Conservation (phyloP, 2,329 filamentous ascomycete genomes). For the Xylaria sp. region DNA sequence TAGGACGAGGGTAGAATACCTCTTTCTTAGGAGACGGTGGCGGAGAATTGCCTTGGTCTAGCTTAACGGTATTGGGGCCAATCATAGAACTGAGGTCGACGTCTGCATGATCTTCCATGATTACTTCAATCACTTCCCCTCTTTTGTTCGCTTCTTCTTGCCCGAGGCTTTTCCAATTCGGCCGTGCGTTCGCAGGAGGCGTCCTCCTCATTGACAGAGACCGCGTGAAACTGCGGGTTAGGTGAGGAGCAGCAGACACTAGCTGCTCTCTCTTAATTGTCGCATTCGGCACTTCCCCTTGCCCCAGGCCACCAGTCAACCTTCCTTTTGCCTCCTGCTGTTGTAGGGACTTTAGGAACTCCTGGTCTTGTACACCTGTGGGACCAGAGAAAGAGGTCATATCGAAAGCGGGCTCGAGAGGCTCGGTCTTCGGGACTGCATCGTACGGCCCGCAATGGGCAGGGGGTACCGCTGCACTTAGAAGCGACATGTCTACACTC, state of each 20-base stretch:
- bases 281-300: conserved; percentile 61
- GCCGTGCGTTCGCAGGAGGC: conserved; percentile 43
- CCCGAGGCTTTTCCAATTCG: conserved; percentile 61
- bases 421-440: conserved; percentile 41
- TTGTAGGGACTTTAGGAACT: conserved; percentile 59
- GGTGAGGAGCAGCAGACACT: conserved; percentile 51
- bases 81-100: conserved; percentile 65
- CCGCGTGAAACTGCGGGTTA: conserved; percentile 53
- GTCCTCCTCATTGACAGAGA: conserved; percentile 55
- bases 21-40: conserved; percentile 56
- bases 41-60: conserved; percentile 54
- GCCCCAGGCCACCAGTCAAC: conserved; percentile 68
- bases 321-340: conserved; percentile 65
- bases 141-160: conserved; percentile 69
- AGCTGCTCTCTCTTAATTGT: conserved; percentile 64
- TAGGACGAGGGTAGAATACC: conserved; percentile 70
- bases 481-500: conserved; percentile 49
- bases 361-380: conserved; percentile 56
- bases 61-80: conserved; percentile 53
- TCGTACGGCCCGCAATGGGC: conserved; percentile 51
- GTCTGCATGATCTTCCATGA: conserved; percentile 59
- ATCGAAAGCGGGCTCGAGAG: conserved; percentile 55
- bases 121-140: conserved; percentile 69
- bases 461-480: conserved; percentile 45
- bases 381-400: conserved; percentile 60